These are phyloP conservation scores for Withania somnifera DNA, from an alignment of 305 asterid genomes.

Conservation along the genomic window DNA sequence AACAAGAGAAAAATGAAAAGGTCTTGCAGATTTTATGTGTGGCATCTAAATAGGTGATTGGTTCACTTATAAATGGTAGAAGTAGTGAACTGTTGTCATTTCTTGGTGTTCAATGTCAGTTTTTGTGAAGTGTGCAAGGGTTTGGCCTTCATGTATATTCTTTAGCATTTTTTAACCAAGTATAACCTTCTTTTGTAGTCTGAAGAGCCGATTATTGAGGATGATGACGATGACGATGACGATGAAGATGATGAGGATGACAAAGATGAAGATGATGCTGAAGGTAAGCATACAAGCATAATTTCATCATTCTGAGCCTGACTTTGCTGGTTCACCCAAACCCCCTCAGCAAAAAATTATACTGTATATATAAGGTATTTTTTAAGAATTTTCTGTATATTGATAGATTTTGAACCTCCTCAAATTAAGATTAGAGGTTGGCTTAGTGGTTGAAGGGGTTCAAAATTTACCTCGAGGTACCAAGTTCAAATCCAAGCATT, in stretches of 20 bases:
- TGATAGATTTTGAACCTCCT: no score
- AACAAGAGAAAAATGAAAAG: background rate
- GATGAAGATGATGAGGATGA: conserved; percentile 53
- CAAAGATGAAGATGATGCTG: conserved; percentile 47
- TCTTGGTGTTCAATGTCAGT: background rate
- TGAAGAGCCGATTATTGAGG: conserved; percentile 34
- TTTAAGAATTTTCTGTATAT: no score
- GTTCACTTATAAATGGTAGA: background rate
- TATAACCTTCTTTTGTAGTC: background rate
- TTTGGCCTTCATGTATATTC: background rate
- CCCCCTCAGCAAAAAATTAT: no score
- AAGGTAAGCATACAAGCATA: conserved; percentile 31
- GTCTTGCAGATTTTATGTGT: background rate
- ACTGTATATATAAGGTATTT: no score
- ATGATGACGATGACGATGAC: conserved; percentile 41
- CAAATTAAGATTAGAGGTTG: no score
- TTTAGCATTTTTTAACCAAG: background rate
- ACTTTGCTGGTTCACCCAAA: background rate
- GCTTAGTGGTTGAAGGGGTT: no score
- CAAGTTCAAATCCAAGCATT: no score
- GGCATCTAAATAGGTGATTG: background rate
- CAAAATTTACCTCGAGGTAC: no score
- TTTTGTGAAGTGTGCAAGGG: background rate
- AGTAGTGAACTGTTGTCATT: background rate
- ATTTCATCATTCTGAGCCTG: background rate